These are phyloP conservation scores for Aspergillus ruber DNA, from an alignment of 2,329 filamentous ascomycete genomes.

Conservation along the genomic window DNA sequence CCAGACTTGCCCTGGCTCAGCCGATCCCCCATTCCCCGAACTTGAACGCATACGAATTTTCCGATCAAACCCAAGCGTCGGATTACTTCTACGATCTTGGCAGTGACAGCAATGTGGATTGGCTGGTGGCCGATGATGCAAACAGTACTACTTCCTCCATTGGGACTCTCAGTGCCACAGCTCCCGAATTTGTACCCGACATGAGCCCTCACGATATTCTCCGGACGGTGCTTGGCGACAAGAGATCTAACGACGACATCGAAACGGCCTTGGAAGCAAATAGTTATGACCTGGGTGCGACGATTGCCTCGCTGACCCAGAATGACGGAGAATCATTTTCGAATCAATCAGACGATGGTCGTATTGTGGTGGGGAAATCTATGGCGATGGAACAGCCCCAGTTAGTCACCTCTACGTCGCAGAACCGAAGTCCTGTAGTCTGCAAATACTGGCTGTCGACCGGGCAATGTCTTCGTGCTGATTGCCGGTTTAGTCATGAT, in stretches of 20 bases:
- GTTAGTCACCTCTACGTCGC: conserved; percentile 68
- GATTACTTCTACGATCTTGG: conserved; percentile 81
- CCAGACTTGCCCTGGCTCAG: conserved; percentile 80
- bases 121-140: conserved; percentile 85
- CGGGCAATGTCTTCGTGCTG: conserved; percentile 89
- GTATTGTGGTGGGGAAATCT: conserved; percentile 80
- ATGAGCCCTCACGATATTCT: conserved; percentile 99
- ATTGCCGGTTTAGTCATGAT: conserved; percentile 96
- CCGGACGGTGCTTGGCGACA: conserved; percentile 84
- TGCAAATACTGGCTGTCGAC: conserved; percentile 97
- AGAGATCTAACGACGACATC: conserved; percentile 87
- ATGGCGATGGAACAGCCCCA: conserved; percentile 67
- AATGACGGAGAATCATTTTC: conserved; percentile 48
- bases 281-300: conserved; percentile 87
- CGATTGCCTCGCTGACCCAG: conserved; percentile 84
- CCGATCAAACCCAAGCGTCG: conserved; percentile 69
- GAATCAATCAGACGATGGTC: conserved; percentile 52
- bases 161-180: conserved; percentile 70
- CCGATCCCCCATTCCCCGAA: conserved; percentile 94
- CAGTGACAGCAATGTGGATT: conserved; percentile 83
- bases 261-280: conserved; percentile 83
- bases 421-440: conserved; percentile 77
- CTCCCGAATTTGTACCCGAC: conserved; percentile 76
- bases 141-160: conserved; percentile 72
- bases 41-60: conserved; percentile 93